These are phyloP conservation scores for Suhomyces taliae DNA, from an alignment of 1,139 yeast species.

Conservation along the genomic window DNA sequence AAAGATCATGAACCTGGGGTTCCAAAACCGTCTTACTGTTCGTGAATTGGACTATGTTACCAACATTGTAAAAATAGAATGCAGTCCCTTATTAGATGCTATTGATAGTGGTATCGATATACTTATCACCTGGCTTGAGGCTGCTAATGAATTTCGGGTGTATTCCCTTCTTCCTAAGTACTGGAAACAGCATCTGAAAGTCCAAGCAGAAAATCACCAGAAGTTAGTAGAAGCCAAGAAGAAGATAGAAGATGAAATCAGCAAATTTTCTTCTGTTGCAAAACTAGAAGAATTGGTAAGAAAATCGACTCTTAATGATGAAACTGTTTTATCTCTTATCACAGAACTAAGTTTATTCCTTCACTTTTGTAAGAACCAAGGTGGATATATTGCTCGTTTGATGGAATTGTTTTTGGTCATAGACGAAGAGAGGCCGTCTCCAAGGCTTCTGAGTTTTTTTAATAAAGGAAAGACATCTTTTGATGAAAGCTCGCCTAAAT, in stretches of 20 bases:
- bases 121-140: constrained; percentile 26
- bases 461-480: constrained; percentile 1
- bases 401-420: constrained; percentile 28
- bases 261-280: constrained; percentile 14
- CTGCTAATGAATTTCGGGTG: constrained; percentile 32
- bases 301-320: constrained; percentile 21
- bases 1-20: constrained; percentile 21
- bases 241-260: constrained; percentile 9
- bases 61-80: constrained; percentile 19
- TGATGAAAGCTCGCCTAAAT: constrained; percentile 1
- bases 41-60: constrained; percentile 30
- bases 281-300: constrained; percentile 18
- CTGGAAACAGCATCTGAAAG: constrained; percentile 13
- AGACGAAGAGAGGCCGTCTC: constrained; percentile 29
- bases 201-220: constrained; percentile 21
- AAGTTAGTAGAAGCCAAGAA: constrained; percentile 15
- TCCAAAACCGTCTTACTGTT: constrained; percentile 14
- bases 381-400: constrained; percentile 17
- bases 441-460: constrained; percentile 16
- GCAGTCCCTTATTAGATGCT: constrained; percentile 20
- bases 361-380: constrained; percentile 22
- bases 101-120: constrained; percentile 20
- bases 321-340: constrained; percentile 27
- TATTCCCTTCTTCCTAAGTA: constrained; percentile 21
- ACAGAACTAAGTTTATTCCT: constrained; percentile 30